Conservation (phyloP, 2,329 filamentous ascomycete species). For the Daldinia eschscholtzii region DNA sequence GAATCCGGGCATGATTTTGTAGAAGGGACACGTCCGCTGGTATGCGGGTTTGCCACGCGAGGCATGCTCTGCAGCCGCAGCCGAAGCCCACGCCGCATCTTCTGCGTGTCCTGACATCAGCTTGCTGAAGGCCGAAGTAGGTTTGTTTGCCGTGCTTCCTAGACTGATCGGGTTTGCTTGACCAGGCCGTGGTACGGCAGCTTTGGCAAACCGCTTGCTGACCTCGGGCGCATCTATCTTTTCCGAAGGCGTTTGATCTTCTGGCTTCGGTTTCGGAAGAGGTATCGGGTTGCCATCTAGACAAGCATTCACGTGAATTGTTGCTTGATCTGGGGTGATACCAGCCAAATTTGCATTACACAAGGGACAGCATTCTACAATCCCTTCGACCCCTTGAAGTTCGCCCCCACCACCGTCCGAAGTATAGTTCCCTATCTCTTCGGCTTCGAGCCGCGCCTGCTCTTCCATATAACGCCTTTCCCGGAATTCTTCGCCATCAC, state of each 20-base stretch:
- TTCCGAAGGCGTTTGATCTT: conserved; percentile 47
- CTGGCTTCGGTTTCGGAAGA: conserved; percentile 53
- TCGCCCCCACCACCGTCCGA: conserved; percentile 53
- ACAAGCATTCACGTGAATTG: conserved; percentile 91
- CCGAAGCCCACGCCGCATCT: conserved; percentile 88
- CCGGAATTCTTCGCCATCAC: conserved; percentile 73
- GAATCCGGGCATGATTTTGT: conserved; percentile 96
- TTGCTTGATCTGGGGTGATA: conserved; percentile 74
- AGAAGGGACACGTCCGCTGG: conserved; percentile 93
- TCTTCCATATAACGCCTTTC: conserved; percentile 81
- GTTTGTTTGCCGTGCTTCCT: conserved; percentile 54
- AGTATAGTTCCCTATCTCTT: conserved; percentile 62
- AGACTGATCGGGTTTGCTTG: conserved; percentile 83
- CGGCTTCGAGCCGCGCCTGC: conserved; percentile 75
- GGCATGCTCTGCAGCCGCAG: conserved; percentile 81
- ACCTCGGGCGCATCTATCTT: conserved; percentile 56
- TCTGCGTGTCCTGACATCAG: conserved; percentile 95
- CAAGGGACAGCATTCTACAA: conserved; percentile 75
- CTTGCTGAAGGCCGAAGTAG: conserved; percentile 85
- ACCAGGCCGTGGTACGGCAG: conserved; percentile 79
- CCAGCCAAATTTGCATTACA: conserved; percentile 76
- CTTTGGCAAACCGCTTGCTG: conserved; percentile 73
- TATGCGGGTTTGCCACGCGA: conserved; percentile 88
- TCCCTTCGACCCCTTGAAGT: conserved; percentile 49
- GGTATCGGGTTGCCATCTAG: conserved; percentile 83